phyloP scores from a whole-genome alignment of 768 basidiomycete species.

The Imleria badia region DNA sequence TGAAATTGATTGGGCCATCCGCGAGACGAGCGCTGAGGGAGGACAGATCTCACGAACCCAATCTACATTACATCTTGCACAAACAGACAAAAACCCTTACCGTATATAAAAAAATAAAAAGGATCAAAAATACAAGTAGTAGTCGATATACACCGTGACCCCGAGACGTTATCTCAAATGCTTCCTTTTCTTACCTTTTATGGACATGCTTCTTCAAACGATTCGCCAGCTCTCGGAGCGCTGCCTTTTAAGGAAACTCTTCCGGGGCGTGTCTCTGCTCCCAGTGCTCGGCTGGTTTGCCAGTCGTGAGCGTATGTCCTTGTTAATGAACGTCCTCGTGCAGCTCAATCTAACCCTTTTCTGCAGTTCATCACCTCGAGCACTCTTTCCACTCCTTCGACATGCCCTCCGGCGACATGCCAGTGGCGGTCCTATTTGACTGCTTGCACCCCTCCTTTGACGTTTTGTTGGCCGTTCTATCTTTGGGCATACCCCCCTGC shows the following conservation, averaged over 20 bases:
- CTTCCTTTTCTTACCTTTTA: slow-evolving; percentile 18
- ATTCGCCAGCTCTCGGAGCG: slow-evolving; percentile 14
- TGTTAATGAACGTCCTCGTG: slow-evolving; percentile 3
- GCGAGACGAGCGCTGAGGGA: not conserved
- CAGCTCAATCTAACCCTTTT: slow-evolving; percentile 1
- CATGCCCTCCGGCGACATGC: slow-evolving; percentile 5
- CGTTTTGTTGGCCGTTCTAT: not conserved
- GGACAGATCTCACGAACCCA: slow-evolving; percentile 23
- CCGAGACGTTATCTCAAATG: not conserved
- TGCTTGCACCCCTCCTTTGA: not conserved
- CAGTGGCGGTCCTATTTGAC: not conserved
- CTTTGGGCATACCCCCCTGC: not conserved
- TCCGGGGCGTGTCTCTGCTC: slow-evolving; percentile 1
- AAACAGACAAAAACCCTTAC: slow-evolving; percentile 10
- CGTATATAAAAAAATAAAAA: not conserved
- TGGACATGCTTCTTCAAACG: slow-evolving; percentile 14
- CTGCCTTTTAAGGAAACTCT: slow-evolving; percentile 3
- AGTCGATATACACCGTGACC: slow-evolving; percentile 11
- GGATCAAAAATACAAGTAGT: not conserved
- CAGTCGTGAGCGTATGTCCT: not conserved
- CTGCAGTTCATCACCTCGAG: not conserved
- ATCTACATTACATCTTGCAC: slow-evolving; percentile 14
- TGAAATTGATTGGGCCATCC: slow-evolving; percentile 22
- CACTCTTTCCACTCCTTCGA: not conserved
- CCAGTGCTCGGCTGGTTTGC: not conserved